Base-by-base conservation (phyloP, 2,329 filamentous ascomycete species). In the Alternaria conjuncta region DNA sequence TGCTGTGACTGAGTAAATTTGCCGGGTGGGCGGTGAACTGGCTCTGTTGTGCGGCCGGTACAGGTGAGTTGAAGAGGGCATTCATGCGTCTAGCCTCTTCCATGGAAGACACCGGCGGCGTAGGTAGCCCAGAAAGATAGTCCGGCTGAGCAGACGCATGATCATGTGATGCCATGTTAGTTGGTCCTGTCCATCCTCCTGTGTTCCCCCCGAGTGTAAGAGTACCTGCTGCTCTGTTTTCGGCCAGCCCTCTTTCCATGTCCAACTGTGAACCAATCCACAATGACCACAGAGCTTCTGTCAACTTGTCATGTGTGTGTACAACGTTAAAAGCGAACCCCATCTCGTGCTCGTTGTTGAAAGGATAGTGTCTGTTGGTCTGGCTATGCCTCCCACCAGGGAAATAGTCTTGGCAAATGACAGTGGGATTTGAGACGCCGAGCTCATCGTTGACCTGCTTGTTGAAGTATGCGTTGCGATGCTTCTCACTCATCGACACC, bases 371-470 rank as follows among this genome's bases (percentile, higher is more conserved):
- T 32, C 55, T 64, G 50, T 74, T 74, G 20, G 3, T 23, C 51
- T 47, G 65, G 49, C 69, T 73, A 11, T 64, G 46, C 55, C 69
- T 72, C 8, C 73, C 73, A 5, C 75, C 73, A 4, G 63, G 63
- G 4, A 72, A 49, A 11, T 67, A 60, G 10, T 70, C 65, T 8
- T 63, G 18, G n/a, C 73, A 66, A 28, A 71, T 69, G 12, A 73
- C 57, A 30, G 68, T 68, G 2, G 71, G 69, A 13, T 72, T 65
- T 12, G 70, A 18, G 30, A 77, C 72, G 6, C 74, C 73, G 1
- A 76, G 63, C 51, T 71, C 67, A 53, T 70, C 74, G 57, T 77
- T 77, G 21, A 76, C 69, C 13, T 64, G 67, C 73, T 72, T 71
- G 28, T 69, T 72, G 46, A 72, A 36, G 43, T 73, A 65, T 53